Evolutionary conservation across 208 protist species (phyloP), one percentile per base, ranked within the genome.

Genomic region (Paratrypanosoma confusum): DNA sequence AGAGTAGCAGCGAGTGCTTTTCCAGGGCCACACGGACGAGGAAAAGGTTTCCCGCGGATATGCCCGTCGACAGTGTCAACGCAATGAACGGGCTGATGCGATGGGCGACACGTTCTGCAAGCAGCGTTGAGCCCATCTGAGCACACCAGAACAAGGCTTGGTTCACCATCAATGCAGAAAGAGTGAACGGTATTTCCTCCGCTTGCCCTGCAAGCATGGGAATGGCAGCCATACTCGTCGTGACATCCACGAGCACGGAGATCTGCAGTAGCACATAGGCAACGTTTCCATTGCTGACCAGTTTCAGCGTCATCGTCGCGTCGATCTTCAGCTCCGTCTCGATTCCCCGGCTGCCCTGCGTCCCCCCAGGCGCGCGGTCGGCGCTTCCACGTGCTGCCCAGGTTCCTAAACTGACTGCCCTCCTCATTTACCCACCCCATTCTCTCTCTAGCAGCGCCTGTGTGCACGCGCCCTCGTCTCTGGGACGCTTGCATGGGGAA

Each of bases 141-240:
- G 71, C 66, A 25, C 84, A 14, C 20, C 81, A 50, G 34, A 59
- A 82, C 43, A 69, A 58, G n/a, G 69, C 41, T 51, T 85, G 74
- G 33, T 53, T 66, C 17, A 66, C 23, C 0, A 53, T 21, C 3
- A 55, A 11, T 6, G 27, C 20, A n/a, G 13, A 6, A 14, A 41
- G 7, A 21, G 39, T 44, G 18, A 62, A 27, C 18, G 55, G 33
- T 28, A 54, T n/a, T n/a, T n/a, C 81, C 17, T 39, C 35, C 8
- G 76, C 73, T 32, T 69, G 77, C 57, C 87, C 81, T 4, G 76
- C 73, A 22, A 90, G 21, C 48, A 74, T 67, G 36, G 73, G 67
- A 26, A 79, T 55, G 1, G n/a, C n/a, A n/a, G n/a, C n/a, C n/a
- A n/a, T n/a, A n/a, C 75, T 57, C 7, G 68, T 69, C 8, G 78